A percentile compares a stretch with the other conserved stretches of the same genome.
Evolutionary conservation across 176 grass and related monocot genomes (phyloP).

Genomic region (Carex parvula): DNA sequence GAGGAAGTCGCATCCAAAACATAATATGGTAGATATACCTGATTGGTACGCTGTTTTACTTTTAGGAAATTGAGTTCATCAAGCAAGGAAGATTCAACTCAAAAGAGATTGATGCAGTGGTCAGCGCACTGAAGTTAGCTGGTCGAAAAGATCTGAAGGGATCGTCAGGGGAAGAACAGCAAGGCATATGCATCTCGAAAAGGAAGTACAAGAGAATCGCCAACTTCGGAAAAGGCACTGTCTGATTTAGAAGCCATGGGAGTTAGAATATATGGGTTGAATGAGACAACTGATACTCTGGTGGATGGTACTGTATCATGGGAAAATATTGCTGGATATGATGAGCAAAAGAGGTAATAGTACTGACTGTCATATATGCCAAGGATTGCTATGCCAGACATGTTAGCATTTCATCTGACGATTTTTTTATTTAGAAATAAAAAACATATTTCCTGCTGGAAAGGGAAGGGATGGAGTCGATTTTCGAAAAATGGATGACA

Average conservation of each 20-base stretch:
- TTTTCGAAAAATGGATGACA: too few relatives aligned
- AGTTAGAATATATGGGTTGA: constrained; percentile 77
- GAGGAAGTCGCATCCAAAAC: neutral
- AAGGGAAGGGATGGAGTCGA: too few relatives aligned
- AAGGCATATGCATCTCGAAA: constrained; percentile 32
- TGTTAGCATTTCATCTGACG: neutral
- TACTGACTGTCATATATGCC: neutral
- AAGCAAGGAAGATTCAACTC: constrained; percentile 55
- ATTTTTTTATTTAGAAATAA: too few relatives aligned
- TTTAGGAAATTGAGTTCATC: constrained; percentile 83
- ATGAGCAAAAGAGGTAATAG: constrained; percentile 77
- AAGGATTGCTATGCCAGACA: constrained; percentile 1
- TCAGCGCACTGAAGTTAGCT: constrained; percentile 62
- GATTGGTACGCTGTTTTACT: neutral
- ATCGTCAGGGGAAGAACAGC: constrained; percentile 38
- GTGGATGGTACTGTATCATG: constrained; percentile 72
- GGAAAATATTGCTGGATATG: constrained; percentile 92
- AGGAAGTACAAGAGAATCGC: constrained; percentile 46
- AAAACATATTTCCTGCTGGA: too few relatives aligned
- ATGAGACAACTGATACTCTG: constrained; percentile 66
- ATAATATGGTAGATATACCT: neutral
- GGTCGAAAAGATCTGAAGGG: constrained; percentile 52
- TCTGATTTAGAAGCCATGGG: constrained; percentile 93
- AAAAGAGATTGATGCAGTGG: constrained; percentile 71
- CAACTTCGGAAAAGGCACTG: constrained; percentile 59